Conservation (phyloP, 345 rosid species). For the Brassica cretica region DNA sequence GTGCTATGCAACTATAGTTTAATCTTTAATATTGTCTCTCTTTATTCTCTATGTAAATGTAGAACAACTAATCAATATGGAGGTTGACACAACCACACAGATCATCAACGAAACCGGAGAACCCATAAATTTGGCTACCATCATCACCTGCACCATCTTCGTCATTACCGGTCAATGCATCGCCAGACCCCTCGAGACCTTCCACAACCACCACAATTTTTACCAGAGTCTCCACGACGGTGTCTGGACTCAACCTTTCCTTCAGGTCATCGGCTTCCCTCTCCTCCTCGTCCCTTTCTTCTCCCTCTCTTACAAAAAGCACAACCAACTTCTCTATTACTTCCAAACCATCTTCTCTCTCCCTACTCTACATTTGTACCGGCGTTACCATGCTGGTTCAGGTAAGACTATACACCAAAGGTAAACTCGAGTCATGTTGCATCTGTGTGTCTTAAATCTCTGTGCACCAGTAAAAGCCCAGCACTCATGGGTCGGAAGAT, state of each 20-base stretch:
- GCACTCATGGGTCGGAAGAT: no score
- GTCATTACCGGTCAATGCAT: background rate
- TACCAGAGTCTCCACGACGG: background rate
- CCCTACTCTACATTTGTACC: background rate
- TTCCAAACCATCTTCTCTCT: background rate
- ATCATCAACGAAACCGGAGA: background rate
- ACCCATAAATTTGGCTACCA: background rate
- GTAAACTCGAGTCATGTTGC: background rate
- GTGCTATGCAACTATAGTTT: background rate
- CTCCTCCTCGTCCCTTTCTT: background rate
- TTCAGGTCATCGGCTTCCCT: background rate
- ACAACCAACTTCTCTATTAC: conserved; percentile 1
- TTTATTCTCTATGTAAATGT: background rate
- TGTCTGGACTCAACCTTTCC: background rate
- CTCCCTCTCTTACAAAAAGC: background rate
- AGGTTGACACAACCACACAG: background rate
- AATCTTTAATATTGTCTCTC: background rate
- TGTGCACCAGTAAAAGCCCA: no score
- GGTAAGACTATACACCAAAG: background rate
- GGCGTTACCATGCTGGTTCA: background rate
- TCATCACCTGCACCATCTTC: background rate
- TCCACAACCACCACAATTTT: background rate
- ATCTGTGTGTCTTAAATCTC: no score
- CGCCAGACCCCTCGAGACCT: background rate
- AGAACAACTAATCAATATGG: background rate